Conservation (phyloP, 148 eudicot genomes). For the Polygonum maritimum region DNA sequence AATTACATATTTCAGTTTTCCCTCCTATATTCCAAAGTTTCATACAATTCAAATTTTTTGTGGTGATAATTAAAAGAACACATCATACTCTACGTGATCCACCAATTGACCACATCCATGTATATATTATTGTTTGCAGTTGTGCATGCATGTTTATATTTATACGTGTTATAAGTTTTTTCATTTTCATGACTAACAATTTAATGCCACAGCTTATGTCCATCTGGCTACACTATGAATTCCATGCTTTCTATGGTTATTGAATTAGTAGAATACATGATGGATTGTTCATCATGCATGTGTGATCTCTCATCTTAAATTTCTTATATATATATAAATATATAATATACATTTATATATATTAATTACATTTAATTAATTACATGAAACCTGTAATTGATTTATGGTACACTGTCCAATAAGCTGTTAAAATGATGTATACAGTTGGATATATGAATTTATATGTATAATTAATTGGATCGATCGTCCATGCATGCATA, state of each 20-base stretch:
- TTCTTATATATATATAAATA: not conserved
- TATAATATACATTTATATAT: too few species aligned
- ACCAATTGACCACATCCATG: not conserved
- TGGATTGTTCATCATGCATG: not conserved
- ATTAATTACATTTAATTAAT: not conserved
- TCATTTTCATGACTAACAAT: not conserved
- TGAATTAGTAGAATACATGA: not conserved
- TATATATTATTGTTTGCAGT: not conserved
- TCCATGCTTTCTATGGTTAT: not conserved
- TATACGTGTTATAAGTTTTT: not conserved
- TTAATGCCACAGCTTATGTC: not conserved
- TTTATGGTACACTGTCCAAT: not conserved
- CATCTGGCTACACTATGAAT: not conserved
- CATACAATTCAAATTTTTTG: not conserved
- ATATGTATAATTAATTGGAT: not conserved
- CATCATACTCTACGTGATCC: constrained; percentile 6
- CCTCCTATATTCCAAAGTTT: constrained; percentile 6
- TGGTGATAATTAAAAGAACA: not conserved
- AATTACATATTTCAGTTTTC: not conserved
- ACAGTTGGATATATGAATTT: not conserved
- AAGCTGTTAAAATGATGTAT: not conserved
- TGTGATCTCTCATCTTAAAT: not conserved
- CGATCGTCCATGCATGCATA: not conserved
- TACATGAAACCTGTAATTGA: not conserved
- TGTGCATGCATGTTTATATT: not conserved